Percentiles rank a stretch among this genome's conserved stretches.
Evolutionary conservation across 2,329 filamentous ascomycete species (phyloP).

Genomic region (Alternaria postmessia): DNA sequence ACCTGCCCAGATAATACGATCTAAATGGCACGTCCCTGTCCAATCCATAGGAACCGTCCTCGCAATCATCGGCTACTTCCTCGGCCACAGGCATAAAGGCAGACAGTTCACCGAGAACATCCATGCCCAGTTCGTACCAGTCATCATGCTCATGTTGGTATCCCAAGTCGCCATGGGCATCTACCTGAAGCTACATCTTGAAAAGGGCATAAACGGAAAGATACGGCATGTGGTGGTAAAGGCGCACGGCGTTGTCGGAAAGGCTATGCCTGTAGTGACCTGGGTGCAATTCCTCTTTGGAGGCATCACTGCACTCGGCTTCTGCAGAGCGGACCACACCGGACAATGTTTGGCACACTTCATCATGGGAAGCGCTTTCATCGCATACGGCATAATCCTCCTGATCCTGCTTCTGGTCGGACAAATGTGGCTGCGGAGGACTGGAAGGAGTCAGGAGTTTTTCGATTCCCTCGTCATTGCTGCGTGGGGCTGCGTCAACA

Average conservation of each 20-base stretch:
- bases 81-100: slow-evolving; percentile 90
- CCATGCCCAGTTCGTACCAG: slow-evolving; percentile 81
- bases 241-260: slow-evolving; percentile 82
- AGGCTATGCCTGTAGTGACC: slow-evolving; percentile 81
- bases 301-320: slow-evolving; percentile 89
- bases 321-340: slow-evolving; percentile 89
- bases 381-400: slow-evolving; percentile 88
- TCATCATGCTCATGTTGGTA: slow-evolving; percentile 80
- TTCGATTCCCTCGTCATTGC: slow-evolving; percentile 93
- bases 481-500: slow-evolving; percentile 96
- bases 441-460: slow-evolving; percentile 92
- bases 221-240: slow-evolving; percentile 76
- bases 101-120: slow-evolving; percentile 77
- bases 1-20: slow-evolving; percentile 77
- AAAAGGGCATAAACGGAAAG: slow-evolving; percentile 80
- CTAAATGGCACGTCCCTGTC: slow-evolving; percentile 91
- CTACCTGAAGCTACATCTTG: slow-evolving; percentile 89
- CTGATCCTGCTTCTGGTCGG: slow-evolving; percentile 88
- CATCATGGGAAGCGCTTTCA: slow-evolving; percentile 98
- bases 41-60: slow-evolving; percentile 79
- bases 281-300: slow-evolving; percentile 98
- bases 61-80: slow-evolving; percentile 84
- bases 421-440: slow-evolving; percentile 83
- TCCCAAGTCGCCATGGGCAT: slow-evolving; percentile 81
- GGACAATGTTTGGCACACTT: slow-evolving; percentile 96